Conservation (phyloP, 352 stramenopile species). For the Phytophthora tentaculata region DNA sequence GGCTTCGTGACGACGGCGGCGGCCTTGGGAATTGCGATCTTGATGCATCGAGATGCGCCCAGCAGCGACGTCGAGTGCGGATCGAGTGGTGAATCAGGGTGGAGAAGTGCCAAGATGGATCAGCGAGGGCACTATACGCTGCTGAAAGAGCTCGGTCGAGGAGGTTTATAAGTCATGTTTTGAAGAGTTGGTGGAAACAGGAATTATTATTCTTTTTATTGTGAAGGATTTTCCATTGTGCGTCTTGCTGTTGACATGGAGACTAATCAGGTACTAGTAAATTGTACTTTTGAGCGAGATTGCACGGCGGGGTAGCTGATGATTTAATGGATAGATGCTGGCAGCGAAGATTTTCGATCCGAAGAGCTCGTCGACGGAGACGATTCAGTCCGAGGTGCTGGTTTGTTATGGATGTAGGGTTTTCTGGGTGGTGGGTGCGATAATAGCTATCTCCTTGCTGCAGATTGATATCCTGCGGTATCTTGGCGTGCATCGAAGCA, state of each 20-base stretch:
- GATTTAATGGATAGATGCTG: slow-evolving; percentile 34
- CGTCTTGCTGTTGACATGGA: slow-evolving; percentile 65
- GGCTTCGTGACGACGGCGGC: slow-evolving; percentile 29
- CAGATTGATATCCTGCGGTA: slow-evolving; percentile 70
- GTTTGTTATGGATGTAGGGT: not conserved
- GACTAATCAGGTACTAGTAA: slow-evolving; percentile 48
- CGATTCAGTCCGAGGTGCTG: slow-evolving; percentile 66
- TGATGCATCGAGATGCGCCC: slow-evolving; percentile 18
- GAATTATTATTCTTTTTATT: slow-evolving; percentile 9
- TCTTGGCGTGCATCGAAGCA: slow-evolving; percentile 67
- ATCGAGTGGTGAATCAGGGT: slow-evolving; percentile 23
- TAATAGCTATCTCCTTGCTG: not conserved
- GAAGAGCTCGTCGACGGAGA: slow-evolving; percentile 56
- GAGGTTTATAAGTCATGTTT: slow-evolving; percentile 46
- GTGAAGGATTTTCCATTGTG: slow-evolving; percentile 69
- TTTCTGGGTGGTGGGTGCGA: not conserved
- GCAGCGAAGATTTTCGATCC: slow-evolving; percentile 83
- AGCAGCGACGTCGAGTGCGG: slow-evolving; percentile 31
- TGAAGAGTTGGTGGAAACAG: not conserved
- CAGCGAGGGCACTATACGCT: slow-evolving; percentile 54
- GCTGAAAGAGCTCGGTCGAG: slow-evolving; percentile 69
- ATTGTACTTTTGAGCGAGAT: too few relatives aligned
- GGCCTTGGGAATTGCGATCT: slow-evolving; percentile 15
- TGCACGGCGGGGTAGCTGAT: not conserved
- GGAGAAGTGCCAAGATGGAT: slow-evolving; percentile 16